phyloP scores from a whole-genome alignment of 306 rosid genomes.

The Ammopiptanthus mongolicus region DNA sequence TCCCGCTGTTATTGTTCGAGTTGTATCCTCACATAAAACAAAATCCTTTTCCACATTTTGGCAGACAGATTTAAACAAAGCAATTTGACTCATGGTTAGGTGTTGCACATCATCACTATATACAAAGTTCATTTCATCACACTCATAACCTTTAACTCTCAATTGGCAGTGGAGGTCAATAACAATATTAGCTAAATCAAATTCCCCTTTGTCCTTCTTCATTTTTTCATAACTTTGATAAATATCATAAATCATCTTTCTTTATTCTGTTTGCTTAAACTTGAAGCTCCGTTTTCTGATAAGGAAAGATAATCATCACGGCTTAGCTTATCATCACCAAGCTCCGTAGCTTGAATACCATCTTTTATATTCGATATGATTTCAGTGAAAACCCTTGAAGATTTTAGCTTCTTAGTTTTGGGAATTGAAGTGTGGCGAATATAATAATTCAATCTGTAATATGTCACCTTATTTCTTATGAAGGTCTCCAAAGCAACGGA shows the following conservation, averaged over 20 bases:
- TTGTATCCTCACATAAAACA: slow-evolving; percentile 80
- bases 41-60: slow-evolving; percentile 70
- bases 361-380: slow-evolving; percentile 79
- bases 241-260: slow-evolving; percentile 51
- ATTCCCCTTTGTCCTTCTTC: slow-evolving; percentile 61
- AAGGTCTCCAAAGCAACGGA: slow-evolving; percentile 52
- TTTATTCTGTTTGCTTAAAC: slow-evolving; percentile 34
- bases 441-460: slow-evolving; percentile 55
- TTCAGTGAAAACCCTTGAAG: slow-evolving; percentile 59
- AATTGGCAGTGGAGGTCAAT: slow-evolving; percentile 57
- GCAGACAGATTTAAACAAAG: slow-evolving; percentile 63
- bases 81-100: slow-evolving; percentile 71
- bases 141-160: slow-evolving; percentile 31
- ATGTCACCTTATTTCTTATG: slow-evolving; percentile 52
- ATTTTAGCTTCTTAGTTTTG: slow-evolving; percentile 51
- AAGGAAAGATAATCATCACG: slow-evolving; percentile 42
- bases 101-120: slow-evolving; percentile 87
- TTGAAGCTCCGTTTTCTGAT: slow-evolving; percentile 44
- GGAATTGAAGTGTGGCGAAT: slow-evolving; percentile 67
- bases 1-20: slow-evolving; percentile 79
- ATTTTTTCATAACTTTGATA: slow-evolving; percentile 56
- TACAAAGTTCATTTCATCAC: slow-evolving; percentile 54
- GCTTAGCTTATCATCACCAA: slow-evolving; percentile 38
- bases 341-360: slow-evolving; percentile 33
- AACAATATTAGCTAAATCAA: slow-evolving; percentile 72